phyloP scores from a whole-genome alignment of 257 asterid species.

The Vinca minor region DNA sequence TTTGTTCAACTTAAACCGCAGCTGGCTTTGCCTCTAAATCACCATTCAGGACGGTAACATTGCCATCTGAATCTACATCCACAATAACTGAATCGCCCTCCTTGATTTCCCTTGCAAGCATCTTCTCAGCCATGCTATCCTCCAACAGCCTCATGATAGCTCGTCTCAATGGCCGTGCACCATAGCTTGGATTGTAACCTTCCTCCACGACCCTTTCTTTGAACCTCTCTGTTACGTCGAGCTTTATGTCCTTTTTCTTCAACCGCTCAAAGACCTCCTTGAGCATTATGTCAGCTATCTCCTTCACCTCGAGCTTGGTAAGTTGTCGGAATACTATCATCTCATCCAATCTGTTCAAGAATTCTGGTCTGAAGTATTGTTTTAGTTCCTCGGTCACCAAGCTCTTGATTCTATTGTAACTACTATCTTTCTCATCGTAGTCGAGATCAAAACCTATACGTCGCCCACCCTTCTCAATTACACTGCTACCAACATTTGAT shows the following conservation, averaged over 20 bases:
- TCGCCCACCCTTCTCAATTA: constrained; percentile 33
- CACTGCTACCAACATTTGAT: constrained; percentile 54
- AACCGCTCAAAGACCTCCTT: constrained; percentile 37
- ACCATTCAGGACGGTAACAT: constrained; percentile 36
- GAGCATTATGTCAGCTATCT: constrained; percentile 45
- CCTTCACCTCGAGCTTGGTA: constrained; percentile 35
- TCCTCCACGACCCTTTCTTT: constrained; percentile 43
- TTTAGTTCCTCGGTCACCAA: constrained; percentile 32
- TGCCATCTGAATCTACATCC: constrained; percentile 49
- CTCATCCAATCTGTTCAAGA: constrained; percentile 53
- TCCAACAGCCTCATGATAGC: constrained; percentile 51
- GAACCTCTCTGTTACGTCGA: constrained; percentile 35
- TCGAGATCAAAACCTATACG: constrained; percentile 39
- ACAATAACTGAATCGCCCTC: constrained; percentile 35
- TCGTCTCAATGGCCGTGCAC: constrained; percentile 57
- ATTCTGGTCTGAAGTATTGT: constrained; percentile 52
- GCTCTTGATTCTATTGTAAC: constrained; percentile 34
- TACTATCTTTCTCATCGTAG: constrained; percentile 41
- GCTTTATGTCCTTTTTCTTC: constrained; percentile 28
- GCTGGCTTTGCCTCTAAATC: constrained; percentile 23
- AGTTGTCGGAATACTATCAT: constrained; percentile 49
- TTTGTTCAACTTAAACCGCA: constrained; percentile 31
- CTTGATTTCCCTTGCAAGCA: constrained; percentile 35
- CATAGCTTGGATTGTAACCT: constrained; percentile 45
- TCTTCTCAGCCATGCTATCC: constrained; percentile 53